phyloP scores from a whole-genome alignment of 2,329 filamentous ascomycete species.

The Trichoderma simmonsii region DNA sequence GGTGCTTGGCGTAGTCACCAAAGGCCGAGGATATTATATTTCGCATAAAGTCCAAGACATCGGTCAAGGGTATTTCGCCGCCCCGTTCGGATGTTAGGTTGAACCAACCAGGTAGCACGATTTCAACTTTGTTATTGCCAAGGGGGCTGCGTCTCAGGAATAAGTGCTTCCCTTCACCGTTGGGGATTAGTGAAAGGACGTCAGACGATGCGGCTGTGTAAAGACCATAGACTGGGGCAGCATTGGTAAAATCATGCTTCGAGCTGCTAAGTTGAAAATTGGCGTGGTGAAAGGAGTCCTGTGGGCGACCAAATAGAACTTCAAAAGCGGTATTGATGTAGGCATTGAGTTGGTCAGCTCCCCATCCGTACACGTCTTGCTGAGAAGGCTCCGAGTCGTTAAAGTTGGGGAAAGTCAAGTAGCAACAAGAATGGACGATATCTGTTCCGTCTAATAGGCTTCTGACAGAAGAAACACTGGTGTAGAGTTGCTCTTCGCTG shows the following conservation, averaged over 20 bases:
- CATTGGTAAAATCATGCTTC: neutral
- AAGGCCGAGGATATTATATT: neutral
- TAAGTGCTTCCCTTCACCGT: neutral
- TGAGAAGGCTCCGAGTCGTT: neutral
- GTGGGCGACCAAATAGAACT: slow-evolving; percentile 25
- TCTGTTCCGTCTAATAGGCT: neutral
- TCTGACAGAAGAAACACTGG: slow-evolving; percentile 20
- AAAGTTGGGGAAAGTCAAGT: neutral
- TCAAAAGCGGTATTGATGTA: slow-evolving; percentile 28
- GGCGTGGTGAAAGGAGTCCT: slow-evolving; percentile 10
- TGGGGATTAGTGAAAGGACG: neutral
- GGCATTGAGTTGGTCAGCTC: slow-evolving; percentile 27
- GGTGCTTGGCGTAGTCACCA: neutral
- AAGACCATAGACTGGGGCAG: neutral
- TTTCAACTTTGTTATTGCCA: neutral
- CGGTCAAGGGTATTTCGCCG: neutral
- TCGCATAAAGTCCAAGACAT: neutral
- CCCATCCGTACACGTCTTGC: slow-evolving; percentile 19
- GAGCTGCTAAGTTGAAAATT: slow-evolving; percentile 20
- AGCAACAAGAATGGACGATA: slow-evolving; percentile 1
- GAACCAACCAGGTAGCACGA: slow-evolving; percentile 16
- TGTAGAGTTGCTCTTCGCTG: slow-evolving; percentile 15
- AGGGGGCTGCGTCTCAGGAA: neutral
- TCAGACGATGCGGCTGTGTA: neutral
- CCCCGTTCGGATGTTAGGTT: neutral